Evolutionary conservation across 805 yeast genomes (phyloP).

Genomic region (Candida berthetii): DNA sequence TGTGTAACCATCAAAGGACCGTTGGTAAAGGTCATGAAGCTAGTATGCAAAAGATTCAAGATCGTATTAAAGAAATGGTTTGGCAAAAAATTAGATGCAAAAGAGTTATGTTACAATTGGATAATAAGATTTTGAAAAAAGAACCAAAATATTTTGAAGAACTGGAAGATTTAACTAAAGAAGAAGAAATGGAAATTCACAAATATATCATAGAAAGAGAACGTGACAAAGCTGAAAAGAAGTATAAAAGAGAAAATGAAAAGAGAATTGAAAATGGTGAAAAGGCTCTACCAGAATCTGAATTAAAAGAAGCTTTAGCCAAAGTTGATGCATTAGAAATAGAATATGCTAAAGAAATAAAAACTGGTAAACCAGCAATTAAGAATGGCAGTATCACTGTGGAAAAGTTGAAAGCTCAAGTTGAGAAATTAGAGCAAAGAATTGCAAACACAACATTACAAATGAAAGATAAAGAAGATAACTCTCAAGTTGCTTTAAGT

Average conservation of each 20-base stretch:
- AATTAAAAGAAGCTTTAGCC: slow-evolving; percentile 50
- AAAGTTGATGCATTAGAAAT: slow-evolving; percentile 46
- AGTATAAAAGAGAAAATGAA: slow-evolving; percentile 73
- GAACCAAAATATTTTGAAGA: slow-evolving; percentile 60
- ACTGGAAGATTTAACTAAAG: slow-evolving; percentile 57
- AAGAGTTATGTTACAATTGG: slow-evolving; percentile 62
- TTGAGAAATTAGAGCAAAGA: slow-evolving; percentile 67
- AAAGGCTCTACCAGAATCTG: slow-evolving; percentile 45
- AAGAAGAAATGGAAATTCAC: slow-evolving; percentile 56
- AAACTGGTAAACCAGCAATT: slow-evolving; percentile 51
- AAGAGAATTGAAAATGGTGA: slow-evolving; percentile 55
- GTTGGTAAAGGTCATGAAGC: slow-evolving; percentile 81
- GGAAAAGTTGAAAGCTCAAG: slow-evolving; percentile 68
- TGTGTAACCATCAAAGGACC: slow-evolving; percentile 96
- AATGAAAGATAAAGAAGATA: slow-evolving; percentile 88
- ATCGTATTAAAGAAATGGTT: slow-evolving; percentile 68
- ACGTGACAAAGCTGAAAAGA: slow-evolving; percentile 54
- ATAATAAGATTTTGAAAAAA: slow-evolving; percentile 42
- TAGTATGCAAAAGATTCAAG: slow-evolving; percentile 73
- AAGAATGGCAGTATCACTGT: slow-evolving; percentile 34
- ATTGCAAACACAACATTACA: slow-evolving; percentile 65
- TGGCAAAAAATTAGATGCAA: slow-evolving; percentile 81
- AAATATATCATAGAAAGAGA: slow-evolving; percentile 57
- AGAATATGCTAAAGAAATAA: slow-evolving; percentile 50
- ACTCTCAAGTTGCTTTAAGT: slow-evolving; percentile 87